A percentile compares a stretch with the other conserved stretches of the same genome.
phyloP scores from a whole-genome alignment of 805 yeast species.

The Sugiyamaella lignohabitans region DNA sequence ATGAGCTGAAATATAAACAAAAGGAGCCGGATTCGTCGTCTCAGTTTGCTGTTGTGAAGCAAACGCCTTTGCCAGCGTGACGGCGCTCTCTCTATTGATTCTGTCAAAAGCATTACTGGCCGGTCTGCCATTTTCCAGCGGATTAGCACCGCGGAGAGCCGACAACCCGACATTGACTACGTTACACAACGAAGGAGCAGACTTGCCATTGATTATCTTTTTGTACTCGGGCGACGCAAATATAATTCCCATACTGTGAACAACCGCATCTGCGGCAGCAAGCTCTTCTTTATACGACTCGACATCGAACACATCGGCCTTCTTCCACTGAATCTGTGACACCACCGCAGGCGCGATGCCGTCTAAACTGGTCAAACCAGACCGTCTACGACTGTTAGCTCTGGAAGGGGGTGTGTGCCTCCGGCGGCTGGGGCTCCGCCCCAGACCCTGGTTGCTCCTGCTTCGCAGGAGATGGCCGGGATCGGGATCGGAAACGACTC shows the following conservation, averaged over 20 bases:
- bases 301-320: conserved; percentile 65
- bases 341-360: conserved; percentile 35
- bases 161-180: conserved; percentile 11
- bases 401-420: not conserved
- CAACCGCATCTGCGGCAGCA: conserved; percentile 53
- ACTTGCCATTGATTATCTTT: conserved; percentile 28
- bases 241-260: conserved; percentile 75
- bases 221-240: conserved; percentile 68
- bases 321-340: conserved; percentile 53
- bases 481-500: not conserved
- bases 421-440: not conserved
- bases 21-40: conserved; percentile 29
- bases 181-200: conserved; percentile 5
- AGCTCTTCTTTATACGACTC: conserved; percentile 46
- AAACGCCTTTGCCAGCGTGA: conserved; percentile 53
- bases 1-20: conserved; percentile 80
- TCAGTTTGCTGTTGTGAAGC: conserved; percentile 26
- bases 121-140: conserved; percentile 31
- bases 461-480: not conserved
- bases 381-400: conserved; percentile 27
- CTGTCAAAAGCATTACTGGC: conserved; percentile 46
- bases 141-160: conserved; percentile 49
- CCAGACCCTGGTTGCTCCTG: not conserved
- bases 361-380: conserved; percentile 40
- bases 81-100: conserved; percentile 64